phyloP scores from a whole-genome alignment of 345 rosid genomes.

The Citrus trifoliata region DNA sequence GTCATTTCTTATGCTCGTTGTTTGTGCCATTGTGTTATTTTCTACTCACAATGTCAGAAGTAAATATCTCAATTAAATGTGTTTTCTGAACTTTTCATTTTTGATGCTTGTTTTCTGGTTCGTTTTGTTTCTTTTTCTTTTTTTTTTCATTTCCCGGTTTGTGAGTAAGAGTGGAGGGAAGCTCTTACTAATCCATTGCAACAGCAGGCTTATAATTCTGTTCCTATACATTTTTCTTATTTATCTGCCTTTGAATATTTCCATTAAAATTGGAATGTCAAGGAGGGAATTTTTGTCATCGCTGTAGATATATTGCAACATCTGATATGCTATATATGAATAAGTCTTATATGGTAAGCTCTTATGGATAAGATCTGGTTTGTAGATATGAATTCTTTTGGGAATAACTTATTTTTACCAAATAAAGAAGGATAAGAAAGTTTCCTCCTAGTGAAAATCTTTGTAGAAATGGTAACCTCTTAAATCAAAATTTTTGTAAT shows the following conservation, averaged over 20 bases:
- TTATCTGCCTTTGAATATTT: background rate
- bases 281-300: background rate
- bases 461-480: background rate
- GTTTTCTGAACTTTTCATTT: background rate
- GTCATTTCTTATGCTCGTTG: background rate
- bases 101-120: background rate
- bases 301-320: background rate
- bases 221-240: background rate
- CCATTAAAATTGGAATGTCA: background rate
- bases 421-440: background rate
- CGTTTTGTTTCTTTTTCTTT: background rate
- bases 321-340: background rate
- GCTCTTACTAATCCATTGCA: background rate
- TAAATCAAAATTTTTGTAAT: background rate
- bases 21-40: background rate
- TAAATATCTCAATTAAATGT: background rate
- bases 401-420: background rate
- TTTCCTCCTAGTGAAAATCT: background rate
- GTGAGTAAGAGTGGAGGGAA: background rate
- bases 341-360: background rate
- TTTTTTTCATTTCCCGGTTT: no score
- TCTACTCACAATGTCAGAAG: background rate
- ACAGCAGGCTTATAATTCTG: background rate
- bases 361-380: background rate
- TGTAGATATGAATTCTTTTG: background rate